These are phyloP conservation scores for Tardiomyces digboiensis DNA, from an alignment of 1,139 yeast genomes.

Conservation along the genomic window DNA sequence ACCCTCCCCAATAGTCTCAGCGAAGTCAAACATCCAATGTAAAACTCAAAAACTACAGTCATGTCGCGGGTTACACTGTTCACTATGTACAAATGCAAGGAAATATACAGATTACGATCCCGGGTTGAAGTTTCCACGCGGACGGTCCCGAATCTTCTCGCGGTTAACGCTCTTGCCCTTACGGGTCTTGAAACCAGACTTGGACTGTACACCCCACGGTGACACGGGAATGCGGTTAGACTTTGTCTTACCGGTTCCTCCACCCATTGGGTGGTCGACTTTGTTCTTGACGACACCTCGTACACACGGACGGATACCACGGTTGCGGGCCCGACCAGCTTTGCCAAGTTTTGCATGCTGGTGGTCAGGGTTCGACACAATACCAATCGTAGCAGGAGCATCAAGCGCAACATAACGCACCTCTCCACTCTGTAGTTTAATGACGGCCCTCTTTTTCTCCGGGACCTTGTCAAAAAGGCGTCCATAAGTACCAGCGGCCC, in stretches of 20 bases:
- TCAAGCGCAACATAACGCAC: constrained; percentile 80
- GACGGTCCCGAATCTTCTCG: constrained; percentile 68
- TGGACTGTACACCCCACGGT: constrained; percentile 91
- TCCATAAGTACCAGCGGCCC: constrained; percentile 94
- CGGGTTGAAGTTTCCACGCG: constrained; percentile 22
- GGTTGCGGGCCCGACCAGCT: constrained; percentile 92
- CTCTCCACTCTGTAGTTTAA: constrained; percentile 85
- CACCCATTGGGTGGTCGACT: constrained; percentile 98
- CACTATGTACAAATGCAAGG: neutral
- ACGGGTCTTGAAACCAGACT: constrained; percentile 92
- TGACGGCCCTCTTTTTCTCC: constrained; percentile 60
- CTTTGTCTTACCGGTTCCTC: constrained; percentile 99
- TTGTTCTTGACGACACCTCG: constrained; percentile 99
- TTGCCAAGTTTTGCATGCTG: constrained; percentile 88
- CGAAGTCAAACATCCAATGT: too few relatives aligned
- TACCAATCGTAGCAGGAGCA: constrained; percentile 91
- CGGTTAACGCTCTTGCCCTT: constrained; percentile 78
- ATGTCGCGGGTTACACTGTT: too few relatives aligned
- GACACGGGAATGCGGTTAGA: constrained; percentile 90
- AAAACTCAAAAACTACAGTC: too few relatives aligned
- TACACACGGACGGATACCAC: constrained; percentile 90
- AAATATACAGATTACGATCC: neutral
- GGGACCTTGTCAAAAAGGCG: constrained; percentile 76
- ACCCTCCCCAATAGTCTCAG: too few relatives aligned
- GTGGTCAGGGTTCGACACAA: constrained; percentile 92